Evolutionary conservation across 306 rosid species (phyloP).

Genomic region (Malus sieversii): DNA sequence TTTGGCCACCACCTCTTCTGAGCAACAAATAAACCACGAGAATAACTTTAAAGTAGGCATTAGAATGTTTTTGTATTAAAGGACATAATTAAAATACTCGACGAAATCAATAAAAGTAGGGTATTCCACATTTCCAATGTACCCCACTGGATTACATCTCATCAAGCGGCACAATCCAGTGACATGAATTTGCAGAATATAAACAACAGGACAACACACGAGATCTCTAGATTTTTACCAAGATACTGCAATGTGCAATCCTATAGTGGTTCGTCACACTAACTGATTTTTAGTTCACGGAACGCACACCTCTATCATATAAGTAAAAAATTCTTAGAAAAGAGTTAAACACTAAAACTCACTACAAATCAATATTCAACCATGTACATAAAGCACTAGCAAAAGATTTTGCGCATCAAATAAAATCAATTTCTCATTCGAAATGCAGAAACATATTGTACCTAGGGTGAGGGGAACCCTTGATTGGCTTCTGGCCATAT

Average conservation of each 20-base stretch:
- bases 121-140: neutral
- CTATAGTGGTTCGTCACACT: neutral
- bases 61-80: slow-evolving; percentile 1
- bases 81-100: neutral
- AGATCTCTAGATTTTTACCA: neutral
- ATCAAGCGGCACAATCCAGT: neutral
- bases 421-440: neutral
- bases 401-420: neutral
- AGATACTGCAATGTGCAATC: neutral
- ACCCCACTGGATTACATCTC: neutral
- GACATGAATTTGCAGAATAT: neutral
- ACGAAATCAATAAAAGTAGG: neutral
- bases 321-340: neutral
- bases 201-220: neutral
- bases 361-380: neutral
- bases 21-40: neutral
- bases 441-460: slow-evolving; percentile 20
- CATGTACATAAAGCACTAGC: neutral
- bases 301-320: neutral
- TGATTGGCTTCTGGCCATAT: slow-evolving; percentile 98
- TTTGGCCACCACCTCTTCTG: neutral
- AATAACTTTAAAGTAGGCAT: neutral
- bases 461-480: slow-evolving; percentile 99
- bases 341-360: no score
- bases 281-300: neutral